Evolutionary conservation across 2,329 filamentous ascomycete genomes (phyloP), one percentile per base, ranked within the genome.

Genomic region (Apiospora malaysiana): DNA sequence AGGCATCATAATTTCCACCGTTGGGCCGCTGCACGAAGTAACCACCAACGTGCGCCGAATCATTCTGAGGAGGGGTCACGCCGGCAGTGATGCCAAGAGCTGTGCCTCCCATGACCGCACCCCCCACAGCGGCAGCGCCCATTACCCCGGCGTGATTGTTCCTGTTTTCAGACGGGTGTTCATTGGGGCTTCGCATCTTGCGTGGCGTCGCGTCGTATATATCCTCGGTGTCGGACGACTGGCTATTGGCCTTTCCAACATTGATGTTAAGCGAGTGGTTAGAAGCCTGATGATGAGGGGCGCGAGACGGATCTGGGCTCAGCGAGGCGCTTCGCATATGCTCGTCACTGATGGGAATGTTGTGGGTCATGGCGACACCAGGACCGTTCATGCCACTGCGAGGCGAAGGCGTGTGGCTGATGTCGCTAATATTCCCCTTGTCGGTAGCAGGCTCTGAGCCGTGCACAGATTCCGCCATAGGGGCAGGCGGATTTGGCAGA

Each of bases 161-260:
- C 23, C 27, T 59, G 51, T 16, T 23, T 9, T 40, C 56, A 2
- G 51, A 37, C 8, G 21, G 27, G 1, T 9, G 51, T 18, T 37
- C 27, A 40, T 9, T 40, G 9, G 56, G 56, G 4, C 27, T 40
- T 37, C 32, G 68, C 14, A 71, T 43, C 21, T 59, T 73, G 40
- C 78, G 69, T 2, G 79, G 78, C 45, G 78, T 79, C 0, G 77
- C 78, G 43, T 78, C 75, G 56, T 80, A 79, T 8, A 79, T 77
- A 42, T 79, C 78, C 5, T 78, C 77, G 14, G 74, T 73, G 2
- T 73, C 70, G 23, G 71, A 66, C 9, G 40, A 66, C 21, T 70
- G 69, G 10, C 72, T 72, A 47, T 79, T 79, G 10, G 78, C 77
- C 32, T 73, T 74, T 23, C 76, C 75, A 14, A 78, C 71, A 25